Base-by-base conservation (phyloP, 495 filamentous ascomycete species). In the Eremomyces bilateralis region DNA sequence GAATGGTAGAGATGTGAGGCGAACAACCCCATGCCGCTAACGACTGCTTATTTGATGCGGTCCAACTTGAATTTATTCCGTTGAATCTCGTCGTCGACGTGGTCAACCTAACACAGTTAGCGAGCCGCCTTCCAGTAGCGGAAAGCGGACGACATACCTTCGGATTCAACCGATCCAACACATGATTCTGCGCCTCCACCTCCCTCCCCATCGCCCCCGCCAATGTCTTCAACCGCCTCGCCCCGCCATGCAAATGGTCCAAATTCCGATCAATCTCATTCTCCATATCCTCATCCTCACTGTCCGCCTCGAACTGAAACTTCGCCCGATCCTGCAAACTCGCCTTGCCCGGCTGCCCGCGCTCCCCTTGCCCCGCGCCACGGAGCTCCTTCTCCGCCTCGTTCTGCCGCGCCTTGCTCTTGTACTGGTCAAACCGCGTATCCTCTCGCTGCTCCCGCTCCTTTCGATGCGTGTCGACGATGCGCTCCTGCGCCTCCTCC, bases 251-350 rank as follows among this genome's bases (percentile, higher is more conserved):
- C n/a, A 51, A 34, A 10, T 33, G 35, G 20, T 52, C 52, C 33
- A 59, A 24, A 32, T 53, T 53, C 15, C 30, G 37, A 11, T 53
- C 54, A 43, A 60, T 57, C 41, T 59, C 56, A 34, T 61, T 53
- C 48, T 91, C 80, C 64, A 78, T 70, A 32, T 66, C 65, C 21
- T 83, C 78, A 34, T 83, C 74, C 37, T 78, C 72, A 22, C 67
- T 70, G 46, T 82, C 75, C 8, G 71, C 73, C 50, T 79, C 69
- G 49, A 82, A 88, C 42, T 81, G 77, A 39, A 75, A 84, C 53
- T 79, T 80, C 4, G 65, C 60, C 24, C 76, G 56, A 48, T 82
- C 76, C 6, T 71, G 67, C 12, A 77, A 54, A 30, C 60, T 75
- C 10, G 58, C 47, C 48, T 69, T 67, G 29, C 22, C 43, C 35